Evolutionary conservation across 2,329 filamentous ascomycete genomes (phyloP), one percentile per base, ranked within the genome.

Genomic region (Capronia coronata): DNA sequence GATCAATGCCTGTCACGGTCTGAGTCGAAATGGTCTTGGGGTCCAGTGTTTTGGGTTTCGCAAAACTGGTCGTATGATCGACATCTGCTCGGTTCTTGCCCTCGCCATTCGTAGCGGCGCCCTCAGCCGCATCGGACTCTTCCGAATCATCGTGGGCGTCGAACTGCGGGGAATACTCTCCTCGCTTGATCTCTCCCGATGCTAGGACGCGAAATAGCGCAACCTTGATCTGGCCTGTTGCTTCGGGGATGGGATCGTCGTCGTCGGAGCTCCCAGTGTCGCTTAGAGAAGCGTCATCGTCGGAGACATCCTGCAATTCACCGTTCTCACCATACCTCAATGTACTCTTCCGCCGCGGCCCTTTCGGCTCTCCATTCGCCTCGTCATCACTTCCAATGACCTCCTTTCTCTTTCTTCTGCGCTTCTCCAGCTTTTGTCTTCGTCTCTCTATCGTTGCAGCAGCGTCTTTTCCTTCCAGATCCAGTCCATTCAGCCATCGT

Each of bases 11-110:
- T 7, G 93, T 97, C n/a, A 98, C 93, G 0, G 93, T 98, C 70
- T 98, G 93, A 2, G 93, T 98, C 64, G 90, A 97, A 64, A 98
- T 98, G 2, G 88, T 89, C 71, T 96, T 96, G 0, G 91, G 91
- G 70, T 97, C 94, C 46, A 96, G 76, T 1, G 88, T 86, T 75
- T 96, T 97, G 11, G 90, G 91, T 71, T 96, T 94, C 8, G 91
- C 91, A 68, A 97, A 97, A 65, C 90, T 95, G 6, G 93, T 97
- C 1, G 93, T 97, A 66, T 98, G 93, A 69, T 97, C 93, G 49
- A 96, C 80, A 63, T 95, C 88, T 34, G 82, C 85, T 61, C 90
- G 86, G 52, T 86, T 80, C 22, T 75, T 75, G 11, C 75, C 75
- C 32, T 76, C 80, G 43, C 74, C 78, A 5, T 73, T 76, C 22